Evolutionary conservation across 768 basidiomycete species (phyloP).

Genomic region (Lentinula aciculospora): DNA sequence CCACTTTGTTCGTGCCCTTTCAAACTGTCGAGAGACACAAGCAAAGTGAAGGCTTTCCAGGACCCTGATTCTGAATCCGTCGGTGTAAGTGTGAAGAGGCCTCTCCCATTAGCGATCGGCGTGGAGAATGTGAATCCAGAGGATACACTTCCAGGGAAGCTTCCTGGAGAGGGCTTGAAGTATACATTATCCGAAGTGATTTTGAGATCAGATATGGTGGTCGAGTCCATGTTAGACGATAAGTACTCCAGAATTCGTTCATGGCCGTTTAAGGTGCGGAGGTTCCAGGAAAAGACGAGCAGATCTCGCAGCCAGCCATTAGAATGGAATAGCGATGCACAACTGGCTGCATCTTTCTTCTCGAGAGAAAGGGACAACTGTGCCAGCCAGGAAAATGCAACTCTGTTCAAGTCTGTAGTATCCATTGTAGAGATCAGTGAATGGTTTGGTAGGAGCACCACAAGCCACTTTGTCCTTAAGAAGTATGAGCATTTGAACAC

Average conservation of each 20-base stretch:
- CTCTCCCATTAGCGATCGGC: constrained; percentile 23
- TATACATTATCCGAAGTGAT: constrained; percentile 15
- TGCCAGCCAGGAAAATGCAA: constrained; percentile 14
- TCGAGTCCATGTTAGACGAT: constrained; percentile 2
- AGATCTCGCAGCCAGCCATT: constrained; percentile 36
- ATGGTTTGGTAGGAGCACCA: too few relatives aligned
- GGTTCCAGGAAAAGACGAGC: constrained; percentile 38
- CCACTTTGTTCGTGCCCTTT: constrained; percentile 28
- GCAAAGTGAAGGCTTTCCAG: constrained; percentile 32
- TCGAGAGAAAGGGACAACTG: not conserved
- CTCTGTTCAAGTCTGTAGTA: not conserved
- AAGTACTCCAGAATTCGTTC: constrained; percentile 29
- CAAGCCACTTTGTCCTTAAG: too few relatives aligned
- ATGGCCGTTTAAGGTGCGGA: constrained; percentile 27
- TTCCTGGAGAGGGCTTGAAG: constrained; percentile 15
- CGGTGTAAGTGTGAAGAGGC: constrained; percentile 25
- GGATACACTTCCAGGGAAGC: constrained; percentile 18
- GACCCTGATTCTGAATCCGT: constrained; percentile 17
- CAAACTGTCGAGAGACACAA: constrained; percentile 24
- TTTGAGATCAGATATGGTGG: constrained; percentile 17
- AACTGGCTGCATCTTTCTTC: constrained; percentile 12
- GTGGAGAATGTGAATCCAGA: constrained; percentile 33
- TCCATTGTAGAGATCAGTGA: not conserved
- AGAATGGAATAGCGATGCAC: constrained; percentile 22
- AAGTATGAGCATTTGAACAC: too few relatives aligned